phyloP scores from a whole-genome alignment of 352 stramenopile species.

The Plasmopara muralis region DNA sequence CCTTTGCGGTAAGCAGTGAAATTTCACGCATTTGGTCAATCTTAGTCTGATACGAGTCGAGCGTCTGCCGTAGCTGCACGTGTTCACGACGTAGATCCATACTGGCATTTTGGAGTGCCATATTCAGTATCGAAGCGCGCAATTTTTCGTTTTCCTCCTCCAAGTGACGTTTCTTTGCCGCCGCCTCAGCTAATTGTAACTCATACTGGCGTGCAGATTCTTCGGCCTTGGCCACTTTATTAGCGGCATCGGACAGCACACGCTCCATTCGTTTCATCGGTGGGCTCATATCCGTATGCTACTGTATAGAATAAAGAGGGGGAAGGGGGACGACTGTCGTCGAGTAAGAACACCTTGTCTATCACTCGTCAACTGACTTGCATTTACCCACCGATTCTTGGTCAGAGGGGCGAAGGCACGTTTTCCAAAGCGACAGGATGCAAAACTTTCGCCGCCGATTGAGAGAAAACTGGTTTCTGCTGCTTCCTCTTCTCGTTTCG shows the following conservation, averaged over 20 bases:
- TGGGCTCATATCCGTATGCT: constrained; percentile 37
- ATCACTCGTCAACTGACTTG: not conserved
- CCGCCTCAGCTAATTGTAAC: constrained; percentile 37
- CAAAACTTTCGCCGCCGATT: constrained; percentile 5
- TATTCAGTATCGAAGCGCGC: constrained; percentile 64
- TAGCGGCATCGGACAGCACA: constrained; percentile 61
- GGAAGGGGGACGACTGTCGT: not conserved
- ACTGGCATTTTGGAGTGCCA: constrained; percentile 71
- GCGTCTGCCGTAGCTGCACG: constrained; percentile 74
- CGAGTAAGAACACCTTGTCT: not conserved
- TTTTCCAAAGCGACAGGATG: constrained; percentile 7
- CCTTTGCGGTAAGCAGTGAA: constrained; percentile 74
- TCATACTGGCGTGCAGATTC: constrained; percentile 53
- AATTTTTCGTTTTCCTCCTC: constrained; percentile 82
- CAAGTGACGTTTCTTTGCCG: constrained; percentile 64
- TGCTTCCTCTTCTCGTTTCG: constrained; percentile 8
- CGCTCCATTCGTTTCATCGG: constrained; percentile 45
- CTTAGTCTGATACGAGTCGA: constrained; percentile 85
- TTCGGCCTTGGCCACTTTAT: constrained; percentile 68
- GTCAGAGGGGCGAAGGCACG: not conserved
- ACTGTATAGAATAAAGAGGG: constrained; percentile 1
- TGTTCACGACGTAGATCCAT: constrained; percentile 75
- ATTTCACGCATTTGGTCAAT: constrained; percentile 86
- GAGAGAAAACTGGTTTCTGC: constrained; percentile 26
- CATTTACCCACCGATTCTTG: not conserved